phyloP scores from a whole-genome alignment of 495 filamentous ascomycete genomes.

The Cercophora samala region DNA sequence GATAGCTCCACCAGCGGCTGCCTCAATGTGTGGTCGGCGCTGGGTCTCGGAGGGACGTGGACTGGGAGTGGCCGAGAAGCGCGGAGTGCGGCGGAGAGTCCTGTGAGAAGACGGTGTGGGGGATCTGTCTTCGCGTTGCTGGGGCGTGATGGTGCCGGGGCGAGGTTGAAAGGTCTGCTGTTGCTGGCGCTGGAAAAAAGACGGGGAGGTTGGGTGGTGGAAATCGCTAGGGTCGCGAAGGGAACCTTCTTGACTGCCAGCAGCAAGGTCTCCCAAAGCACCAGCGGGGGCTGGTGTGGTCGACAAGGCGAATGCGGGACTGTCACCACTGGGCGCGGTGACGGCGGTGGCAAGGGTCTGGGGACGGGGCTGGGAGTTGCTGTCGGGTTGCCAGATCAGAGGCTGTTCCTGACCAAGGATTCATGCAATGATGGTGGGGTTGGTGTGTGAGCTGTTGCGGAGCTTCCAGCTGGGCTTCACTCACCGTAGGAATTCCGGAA shows the following conservation, averaged over 20 bases:
- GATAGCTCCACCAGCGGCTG: conserved; percentile 34
- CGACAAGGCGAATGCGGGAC: conserved; percentile 42
- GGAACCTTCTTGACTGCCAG: conserved; percentile 38
- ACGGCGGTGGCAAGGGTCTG: conserved; percentile 13
- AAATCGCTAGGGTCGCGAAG: conserved; percentile 45
- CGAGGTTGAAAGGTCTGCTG: conserved; percentile 31
- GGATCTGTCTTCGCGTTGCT: conserved; percentile 29
- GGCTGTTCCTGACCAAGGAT: conserved; percentile 3
- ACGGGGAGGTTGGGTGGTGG: conserved; percentile 37
- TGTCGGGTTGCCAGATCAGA: conserved; percentile 5
- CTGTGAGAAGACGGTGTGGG: conserved; percentile 42
- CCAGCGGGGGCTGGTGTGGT: conserved; percentile 34
- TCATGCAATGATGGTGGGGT: conserved; percentile 12
- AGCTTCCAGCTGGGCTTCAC: conserved; percentile 6
- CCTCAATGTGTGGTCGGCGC: conserved; percentile 36
- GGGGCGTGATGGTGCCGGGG: conserved; percentile 26
- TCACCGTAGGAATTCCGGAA: conserved; percentile 18
- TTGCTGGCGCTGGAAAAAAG: conserved; percentile 45
- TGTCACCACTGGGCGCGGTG: conserved; percentile 43
- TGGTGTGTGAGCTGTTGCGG: conserved; percentile 12
- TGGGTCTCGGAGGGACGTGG: conserved; percentile 32
- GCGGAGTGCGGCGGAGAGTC: conserved; percentile 47
- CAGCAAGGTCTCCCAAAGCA: conserved; percentile 39
- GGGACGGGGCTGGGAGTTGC: conserved; percentile 14
- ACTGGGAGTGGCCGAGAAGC: conserved; percentile 44